Conservation (phyloP, 78 protist species). For the Protostelium mycophagum region DNA sequence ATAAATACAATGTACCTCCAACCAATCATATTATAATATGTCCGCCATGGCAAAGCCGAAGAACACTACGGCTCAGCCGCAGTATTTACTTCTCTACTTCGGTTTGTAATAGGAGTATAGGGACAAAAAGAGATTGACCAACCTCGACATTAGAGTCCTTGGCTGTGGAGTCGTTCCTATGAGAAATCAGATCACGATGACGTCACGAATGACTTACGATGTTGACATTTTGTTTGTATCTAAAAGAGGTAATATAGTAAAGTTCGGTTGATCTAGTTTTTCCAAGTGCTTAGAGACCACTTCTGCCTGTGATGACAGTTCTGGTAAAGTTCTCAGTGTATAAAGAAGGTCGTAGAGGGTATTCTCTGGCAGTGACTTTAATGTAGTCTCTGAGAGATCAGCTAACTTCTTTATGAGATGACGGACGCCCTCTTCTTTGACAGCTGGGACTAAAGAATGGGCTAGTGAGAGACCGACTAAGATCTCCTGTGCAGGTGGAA, state of each 20-base stretch:
- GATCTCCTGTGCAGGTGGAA: conserved; percentile 47
- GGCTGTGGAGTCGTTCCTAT: too few species aligned
- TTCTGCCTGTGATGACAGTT: not conserved
- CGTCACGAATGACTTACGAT: not conserved
- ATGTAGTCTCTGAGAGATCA: conserved; percentile 21
- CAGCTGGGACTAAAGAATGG: conserved; percentile 19
- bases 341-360: conserved; percentile 35
- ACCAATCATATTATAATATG: conserved; percentile 6
- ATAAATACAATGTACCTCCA: conserved; percentile 8
- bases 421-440: conserved; percentile 35
- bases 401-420: conserved; percentile 15
- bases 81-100: not conserved
- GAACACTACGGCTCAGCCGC: not conserved
- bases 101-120: too few species aligned
- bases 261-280: conserved; percentile 6
- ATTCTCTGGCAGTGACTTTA: conserved; percentile 59
- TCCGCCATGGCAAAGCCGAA: conserved; percentile 2
- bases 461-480: conserved; percentile 37
- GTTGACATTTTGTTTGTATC: not conserved
- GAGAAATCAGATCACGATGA: conserved; percentile 16
- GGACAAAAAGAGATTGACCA: not conserved
- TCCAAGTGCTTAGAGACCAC: not conserved
- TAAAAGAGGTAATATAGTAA: conserved; percentile 10
- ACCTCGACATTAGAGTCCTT: not conserved
- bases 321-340: conserved; percentile 18